A percentile compares a stretch with the other conserved stretches of the same genome.
Conservation (phyloP, 768 basidiomycete genomes). For the Dentipellis sp. region DNA sequence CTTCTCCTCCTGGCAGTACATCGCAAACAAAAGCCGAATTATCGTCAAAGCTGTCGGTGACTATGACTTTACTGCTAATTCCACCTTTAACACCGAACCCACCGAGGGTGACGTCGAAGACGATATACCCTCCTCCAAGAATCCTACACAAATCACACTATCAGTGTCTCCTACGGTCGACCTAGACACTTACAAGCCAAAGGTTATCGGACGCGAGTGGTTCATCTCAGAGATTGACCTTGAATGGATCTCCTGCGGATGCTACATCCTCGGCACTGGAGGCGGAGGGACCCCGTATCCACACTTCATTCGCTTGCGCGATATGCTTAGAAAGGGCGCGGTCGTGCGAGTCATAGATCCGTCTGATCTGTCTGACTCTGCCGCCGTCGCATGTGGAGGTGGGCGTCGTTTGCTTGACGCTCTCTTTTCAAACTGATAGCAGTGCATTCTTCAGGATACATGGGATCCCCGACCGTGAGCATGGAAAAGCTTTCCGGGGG, state of each 20-base stretch:
- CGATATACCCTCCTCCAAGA: background rate
- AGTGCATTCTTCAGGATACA: slow-evolving; percentile 30
- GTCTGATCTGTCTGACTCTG: slow-evolving; percentile 32
- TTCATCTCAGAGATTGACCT: slow-evolving; percentile 36
- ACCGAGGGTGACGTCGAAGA: background rate
- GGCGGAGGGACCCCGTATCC: slow-evolving; percentile 55
- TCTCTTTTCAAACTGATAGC: background rate
- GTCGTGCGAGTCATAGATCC: slow-evolving; percentile 37
- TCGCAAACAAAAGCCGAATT: slow-evolving; percentile 40
- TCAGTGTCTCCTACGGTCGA: background rate
- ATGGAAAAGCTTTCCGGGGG: slow-evolving; percentile 28
- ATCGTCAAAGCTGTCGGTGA: slow-evolving; percentile 58
- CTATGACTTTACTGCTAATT: slow-evolving; percentile 16
- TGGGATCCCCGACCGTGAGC: slow-evolving; percentile 30
- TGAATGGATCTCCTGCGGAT: slow-evolving; percentile 56
- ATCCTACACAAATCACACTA: background rate
- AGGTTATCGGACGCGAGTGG: slow-evolving; percentile 31
- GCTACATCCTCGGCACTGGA: slow-evolving; percentile 52
- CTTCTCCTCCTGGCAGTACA: slow-evolving; percentile 25
- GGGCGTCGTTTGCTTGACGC: background rate
- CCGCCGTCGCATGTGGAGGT: slow-evolving; percentile 6
- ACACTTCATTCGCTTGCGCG: slow-evolving; percentile 38
- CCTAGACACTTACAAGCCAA: slow-evolving; percentile 17
- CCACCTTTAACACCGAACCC: background rate
- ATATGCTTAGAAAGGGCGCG: slow-evolving; percentile 42